Evolutionary conservation across 768 basidiomycete genomes (phyloP).

Genomic region (Ramaria rubella): DNA sequence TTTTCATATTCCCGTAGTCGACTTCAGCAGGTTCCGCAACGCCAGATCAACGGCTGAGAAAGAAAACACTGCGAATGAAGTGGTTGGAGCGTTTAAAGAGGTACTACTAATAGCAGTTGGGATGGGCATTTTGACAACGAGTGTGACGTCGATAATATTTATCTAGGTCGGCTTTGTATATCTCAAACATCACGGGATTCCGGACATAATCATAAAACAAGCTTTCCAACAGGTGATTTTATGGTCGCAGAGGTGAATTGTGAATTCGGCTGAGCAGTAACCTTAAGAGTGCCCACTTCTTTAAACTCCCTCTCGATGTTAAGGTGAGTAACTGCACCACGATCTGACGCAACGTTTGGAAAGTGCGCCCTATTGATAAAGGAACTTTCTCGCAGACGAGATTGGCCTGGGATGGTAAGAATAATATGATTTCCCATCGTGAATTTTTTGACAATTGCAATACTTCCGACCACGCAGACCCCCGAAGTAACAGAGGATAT

Average conservation of each 20-base stretch:
- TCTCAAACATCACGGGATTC: constrained; percentile 65
- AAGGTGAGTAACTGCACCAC: constrained; percentile 40
- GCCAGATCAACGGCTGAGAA: constrained; percentile 49
- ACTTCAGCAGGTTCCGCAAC: constrained; percentile 62
- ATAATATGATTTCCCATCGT: background rate
- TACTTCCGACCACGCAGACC: constrained; percentile 35
- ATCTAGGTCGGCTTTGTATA: constrained; percentile 66
- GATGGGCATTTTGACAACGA: background rate
- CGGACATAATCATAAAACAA: constrained; percentile 44
- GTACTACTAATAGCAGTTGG: background rate
- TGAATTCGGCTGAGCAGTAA: background rate
- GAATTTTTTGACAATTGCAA: background rate
- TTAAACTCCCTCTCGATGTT: constrained; percentile 49
- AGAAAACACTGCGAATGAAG: constrained; percentile 44
- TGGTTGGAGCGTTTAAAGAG: constrained; percentile 73
- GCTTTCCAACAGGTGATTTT: constrained; percentile 57
- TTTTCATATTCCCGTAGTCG: constrained; percentile 69
- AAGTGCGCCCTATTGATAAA: background rate
- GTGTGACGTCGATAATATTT: constrained; percentile 1
- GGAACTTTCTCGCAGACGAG: constrained; percentile 39
- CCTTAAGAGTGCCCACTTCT: constrained; percentile 69
- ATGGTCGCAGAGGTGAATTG: no score
- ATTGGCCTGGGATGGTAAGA: constrained; percentile 58
- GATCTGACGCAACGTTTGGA: background rate
- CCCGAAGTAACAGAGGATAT: constrained; percentile 80